Percentiles rank a stretch among this genome's conserved stretches.
phyloP scores from a whole-genome alignment of 2,329 filamentous ascomycete genomes.

The Cladobotryum mycophilum region DNA sequence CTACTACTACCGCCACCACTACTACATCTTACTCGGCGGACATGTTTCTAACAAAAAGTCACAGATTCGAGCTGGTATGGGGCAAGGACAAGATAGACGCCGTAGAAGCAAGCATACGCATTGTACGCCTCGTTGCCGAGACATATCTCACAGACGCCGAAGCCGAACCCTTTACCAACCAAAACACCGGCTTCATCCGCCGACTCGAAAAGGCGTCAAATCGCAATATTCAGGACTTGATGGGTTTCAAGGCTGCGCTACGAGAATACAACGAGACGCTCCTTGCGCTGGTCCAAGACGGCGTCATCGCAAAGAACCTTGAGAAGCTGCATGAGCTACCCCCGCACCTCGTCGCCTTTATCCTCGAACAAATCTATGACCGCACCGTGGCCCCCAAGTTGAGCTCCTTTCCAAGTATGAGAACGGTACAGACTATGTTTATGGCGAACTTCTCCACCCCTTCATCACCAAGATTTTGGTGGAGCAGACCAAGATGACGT shows the following conservation, averaged over 20 bases:
- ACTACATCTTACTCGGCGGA: neutral
- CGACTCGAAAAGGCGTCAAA: slow-evolving; percentile 69
- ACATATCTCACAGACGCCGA: slow-evolving; percentile 72
- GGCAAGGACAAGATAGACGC: slow-evolving; percentile 76
- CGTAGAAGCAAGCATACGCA: slow-evolving; percentile 64
- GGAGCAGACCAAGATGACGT: slow-evolving; percentile 68
- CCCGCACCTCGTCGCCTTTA: slow-evolving; percentile 67
- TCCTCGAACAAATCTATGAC: slow-evolving; percentile 82
- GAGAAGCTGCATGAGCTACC: slow-evolving; percentile 63
- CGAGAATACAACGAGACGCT: slow-evolving; percentile 72
- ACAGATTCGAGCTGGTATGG: slow-evolving; percentile 57
- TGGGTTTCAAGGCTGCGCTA: slow-evolving; percentile 67
- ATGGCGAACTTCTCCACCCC: slow-evolving; percentile 82
- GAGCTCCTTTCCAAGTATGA: slow-evolving; percentile 79
- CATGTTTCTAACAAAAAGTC: slow-evolving; percentile 5
- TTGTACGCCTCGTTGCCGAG: slow-evolving; percentile 62
- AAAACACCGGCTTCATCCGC: slow-evolving; percentile 67
- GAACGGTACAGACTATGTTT: slow-evolving; percentile 87
- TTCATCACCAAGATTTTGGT: slow-evolving; percentile 80
- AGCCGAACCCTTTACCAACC: slow-evolving; percentile 61
- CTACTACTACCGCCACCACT: no score
- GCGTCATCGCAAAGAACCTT: slow-evolving; percentile 66
- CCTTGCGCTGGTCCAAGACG: slow-evolving; percentile 57
- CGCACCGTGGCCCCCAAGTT: slow-evolving; percentile 88
- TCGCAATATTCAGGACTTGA: slow-evolving; percentile 55